phyloP scores from a whole-genome alignment of 2,329 filamentous ascomycete species.

The Fusarium sp. region DNA sequence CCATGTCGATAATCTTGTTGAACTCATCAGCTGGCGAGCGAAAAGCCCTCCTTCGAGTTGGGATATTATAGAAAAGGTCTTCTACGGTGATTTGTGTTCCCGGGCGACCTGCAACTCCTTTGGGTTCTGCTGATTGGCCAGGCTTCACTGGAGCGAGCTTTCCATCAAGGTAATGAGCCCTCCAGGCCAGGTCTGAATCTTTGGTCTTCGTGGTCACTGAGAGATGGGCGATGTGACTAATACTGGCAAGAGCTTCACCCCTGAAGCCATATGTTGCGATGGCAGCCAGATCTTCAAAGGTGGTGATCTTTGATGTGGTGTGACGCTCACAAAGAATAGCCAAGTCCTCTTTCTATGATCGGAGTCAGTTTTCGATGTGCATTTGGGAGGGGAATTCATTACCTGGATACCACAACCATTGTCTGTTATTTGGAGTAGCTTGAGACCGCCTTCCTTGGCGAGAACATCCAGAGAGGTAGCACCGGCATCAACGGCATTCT shows the following conservation, averaged over 20 bases:
- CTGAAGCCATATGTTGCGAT: constrained; percentile 98
- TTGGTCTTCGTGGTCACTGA: constrained; percentile 94
- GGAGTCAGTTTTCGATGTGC: constrained; percentile 27
- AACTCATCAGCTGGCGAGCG: constrained; percentile 94
- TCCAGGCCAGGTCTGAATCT: constrained; percentile 89
- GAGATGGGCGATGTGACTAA: constrained; percentile 97
- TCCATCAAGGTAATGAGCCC: constrained; percentile 87
- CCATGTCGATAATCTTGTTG: constrained; percentile 95
- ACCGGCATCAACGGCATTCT: constrained; percentile 98
- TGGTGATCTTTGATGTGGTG: constrained; percentile 94
- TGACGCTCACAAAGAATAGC: constrained; percentile 94
- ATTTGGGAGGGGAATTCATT: constrained; percentile 14
- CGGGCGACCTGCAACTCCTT: constrained; percentile 84
- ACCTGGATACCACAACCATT: constrained; percentile 97
- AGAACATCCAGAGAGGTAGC: constrained; percentile 91
- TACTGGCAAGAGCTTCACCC: constrained; percentile 94
- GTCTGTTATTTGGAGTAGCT: constrained; percentile 95
- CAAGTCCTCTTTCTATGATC: constrained; percentile 82
- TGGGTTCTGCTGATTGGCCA: constrained; percentile 87
- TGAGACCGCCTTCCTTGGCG: constrained; percentile 94
- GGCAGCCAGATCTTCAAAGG: constrained; percentile 89
- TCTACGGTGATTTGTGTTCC: constrained; percentile 98
- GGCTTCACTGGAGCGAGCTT: constrained; percentile 86
- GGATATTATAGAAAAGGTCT: constrained; percentile 97
- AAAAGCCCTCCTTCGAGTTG: constrained; percentile 88